Percentiles rank a stretch among this genome's conserved stretches.
These are phyloP conservation scores for Lactarius psammicola DNA, from an alignment of 768 basidiomycete species.

Conservation along the genomic window DNA sequence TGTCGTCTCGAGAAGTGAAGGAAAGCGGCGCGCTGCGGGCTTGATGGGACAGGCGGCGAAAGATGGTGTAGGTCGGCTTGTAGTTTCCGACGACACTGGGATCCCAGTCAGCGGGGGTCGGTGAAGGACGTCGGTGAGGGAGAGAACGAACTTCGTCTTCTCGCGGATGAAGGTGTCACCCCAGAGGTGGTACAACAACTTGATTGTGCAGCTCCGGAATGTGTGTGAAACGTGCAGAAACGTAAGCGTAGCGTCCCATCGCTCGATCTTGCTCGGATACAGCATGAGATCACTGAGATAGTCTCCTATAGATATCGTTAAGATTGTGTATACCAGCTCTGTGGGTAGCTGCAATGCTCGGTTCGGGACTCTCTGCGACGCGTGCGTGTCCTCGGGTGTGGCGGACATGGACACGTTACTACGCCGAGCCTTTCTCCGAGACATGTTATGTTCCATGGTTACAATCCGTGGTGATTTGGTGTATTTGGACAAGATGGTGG, in stretches of 20 bases:
- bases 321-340: slow-evolving; percentile 22
- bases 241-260: slow-evolving; percentile 20
- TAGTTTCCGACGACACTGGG: slow-evolving; percentile 24
- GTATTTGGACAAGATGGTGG: neutral
- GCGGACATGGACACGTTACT: neutral
- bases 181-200: slow-evolving; percentile 25
- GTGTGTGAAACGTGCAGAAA: slow-evolving; percentile 25
- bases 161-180: slow-evolving; percentile 28
- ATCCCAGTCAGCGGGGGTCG: slow-evolving; percentile 4
- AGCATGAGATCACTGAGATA: slow-evolving; percentile 24
- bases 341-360: slow-evolving; percentile 15
- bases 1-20: slow-evolving; percentile 4
- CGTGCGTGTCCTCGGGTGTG: neutral
- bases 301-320: slow-evolving; percentile 22
- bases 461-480: neutral
- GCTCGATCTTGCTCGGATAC: slow-evolving; percentile 10
- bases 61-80: slow-evolving; percentile 22
- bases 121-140: neutral
- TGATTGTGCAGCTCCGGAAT: slow-evolving; percentile 25
- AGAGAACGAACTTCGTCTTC: slow-evolving; percentile 15
- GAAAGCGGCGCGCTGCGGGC: slow-evolving; percentile 11
- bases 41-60: slow-evolving; percentile 17
- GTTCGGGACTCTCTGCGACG: neutral
- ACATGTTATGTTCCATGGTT: neutral
- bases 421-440: slow-evolving; percentile 12